A percentile compares a stretch with the other conserved stretches of the same genome.
Conservation (phyloP, 73 alveolate genomes). For the Paramecium primaurelia region DNA sequence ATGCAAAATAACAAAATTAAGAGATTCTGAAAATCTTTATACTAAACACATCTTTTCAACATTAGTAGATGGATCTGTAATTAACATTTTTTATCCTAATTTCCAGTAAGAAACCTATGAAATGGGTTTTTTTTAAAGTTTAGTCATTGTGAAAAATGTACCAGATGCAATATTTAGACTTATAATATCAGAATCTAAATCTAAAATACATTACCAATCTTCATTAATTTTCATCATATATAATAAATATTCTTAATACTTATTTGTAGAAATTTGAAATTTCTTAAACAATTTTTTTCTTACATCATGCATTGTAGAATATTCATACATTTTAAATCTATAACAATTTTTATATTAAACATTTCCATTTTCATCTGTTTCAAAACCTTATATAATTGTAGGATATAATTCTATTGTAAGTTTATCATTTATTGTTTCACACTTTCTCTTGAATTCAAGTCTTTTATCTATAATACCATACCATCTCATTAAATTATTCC, state of each 20-base stretch:
- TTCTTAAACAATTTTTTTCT: background rate
- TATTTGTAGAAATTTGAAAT: background rate
- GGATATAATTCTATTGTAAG: background rate
- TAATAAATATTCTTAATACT: background rate
- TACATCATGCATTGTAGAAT: background rate
- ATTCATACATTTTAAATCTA: background rate
- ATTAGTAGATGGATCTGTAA: background rate
- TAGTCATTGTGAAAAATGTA: background rate
- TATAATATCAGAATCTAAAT: background rate
- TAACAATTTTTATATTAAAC: background rate
- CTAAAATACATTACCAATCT: background rate
- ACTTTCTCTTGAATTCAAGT: background rate
- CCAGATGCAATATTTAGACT: background rate
- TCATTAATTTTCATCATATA: background rate
- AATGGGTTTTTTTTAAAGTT: background rate
- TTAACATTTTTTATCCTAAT: background rate
- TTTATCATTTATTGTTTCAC: background rate
- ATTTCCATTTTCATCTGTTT: background rate
- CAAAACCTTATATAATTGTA: background rate
- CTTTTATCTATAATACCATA: background rate
- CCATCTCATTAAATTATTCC: background rate
- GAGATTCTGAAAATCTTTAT: background rate
- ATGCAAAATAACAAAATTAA: background rate
- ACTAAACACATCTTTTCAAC: background rate
- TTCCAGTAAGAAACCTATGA: background rate